phyloP scores from a whole-genome alignment of 1,139 yeast genomes.

The Taphrina communis region DNA sequence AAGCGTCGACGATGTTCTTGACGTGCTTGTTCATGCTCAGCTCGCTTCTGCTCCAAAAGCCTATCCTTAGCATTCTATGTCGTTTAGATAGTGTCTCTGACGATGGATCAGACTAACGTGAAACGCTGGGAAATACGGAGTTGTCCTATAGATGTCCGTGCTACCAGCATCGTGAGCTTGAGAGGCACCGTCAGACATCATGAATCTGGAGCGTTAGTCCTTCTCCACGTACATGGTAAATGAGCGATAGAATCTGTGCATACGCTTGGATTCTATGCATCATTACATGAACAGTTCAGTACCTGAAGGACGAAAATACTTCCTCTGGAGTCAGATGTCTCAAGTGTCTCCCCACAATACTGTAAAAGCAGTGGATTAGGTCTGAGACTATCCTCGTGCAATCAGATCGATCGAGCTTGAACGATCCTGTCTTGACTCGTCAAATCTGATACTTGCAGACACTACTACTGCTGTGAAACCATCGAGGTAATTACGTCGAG shows the following conservation, averaged over 20 bases:
- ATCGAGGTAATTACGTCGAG: too few relatives aligned
- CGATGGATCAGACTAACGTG: constrained; percentile 1
- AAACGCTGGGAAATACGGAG: constrained; percentile 13
- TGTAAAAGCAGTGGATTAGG: too few relatives aligned
- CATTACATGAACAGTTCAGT: not conserved
- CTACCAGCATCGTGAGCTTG: constrained; percentile 1
- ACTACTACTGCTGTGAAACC: too few relatives aligned
- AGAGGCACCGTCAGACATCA: constrained; percentile 15
- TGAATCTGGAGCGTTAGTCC: constrained; percentile 3
- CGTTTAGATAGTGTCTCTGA: not conserved
- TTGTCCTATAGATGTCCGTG: not conserved
- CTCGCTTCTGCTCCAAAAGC: constrained; percentile 47
- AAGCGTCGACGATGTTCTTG: constrained; percentile 47
- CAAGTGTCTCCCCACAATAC: too few relatives aligned
- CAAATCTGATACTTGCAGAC: too few relatives aligned
- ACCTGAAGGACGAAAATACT: too few relatives aligned
- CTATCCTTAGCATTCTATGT: constrained; percentile 30
- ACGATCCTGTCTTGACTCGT: too few relatives aligned
- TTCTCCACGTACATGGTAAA: not conserved
- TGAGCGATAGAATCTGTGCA: too few relatives aligned
- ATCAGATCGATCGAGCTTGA: too few relatives aligned
- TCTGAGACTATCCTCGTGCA: too few relatives aligned
- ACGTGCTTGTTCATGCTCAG: constrained; percentile 47
- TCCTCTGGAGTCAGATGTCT: too few relatives aligned
- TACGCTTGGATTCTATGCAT: not conserved